A percentile compares a stretch with the other conserved stretches of the same genome.
Evolutionary conservation across 805 yeast genomes (phyloP).

Genomic region (Saccharomycopsis fibuligera): DNA sequence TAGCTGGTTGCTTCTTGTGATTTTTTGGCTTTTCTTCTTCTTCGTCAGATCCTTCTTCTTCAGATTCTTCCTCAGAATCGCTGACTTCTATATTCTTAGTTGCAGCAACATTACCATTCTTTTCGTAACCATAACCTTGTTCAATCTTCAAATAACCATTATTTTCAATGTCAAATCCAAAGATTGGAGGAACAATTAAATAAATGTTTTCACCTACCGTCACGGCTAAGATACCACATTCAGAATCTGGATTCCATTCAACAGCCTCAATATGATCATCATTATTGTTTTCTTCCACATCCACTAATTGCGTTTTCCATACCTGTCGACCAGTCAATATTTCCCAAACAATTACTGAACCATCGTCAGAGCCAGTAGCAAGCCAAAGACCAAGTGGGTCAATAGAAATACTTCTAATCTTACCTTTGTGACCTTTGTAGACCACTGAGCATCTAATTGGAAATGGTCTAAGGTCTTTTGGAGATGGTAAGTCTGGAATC

Average conservation of each 20-base stretch:
- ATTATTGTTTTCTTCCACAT: conserved; percentile 42
- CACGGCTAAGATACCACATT: conserved; percentile 74
- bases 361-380: conserved; percentile 98
- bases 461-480: conserved; percentile 94
- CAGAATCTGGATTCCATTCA: conserved; percentile 83
- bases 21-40: conserved; percentile 33
- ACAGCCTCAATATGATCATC: conserved; percentile 77
- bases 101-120: conserved; percentile 6
- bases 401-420: conserved; percentile 72
- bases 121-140: conserved; percentile 81
- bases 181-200: conserved; percentile 82
- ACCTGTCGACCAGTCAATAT: conserved; percentile 92
- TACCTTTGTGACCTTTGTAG: conserved; percentile 77
- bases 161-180: conserved; percentile 83
- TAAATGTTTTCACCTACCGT: conserved; percentile 76
- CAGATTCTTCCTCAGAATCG: conserved; percentile 41
- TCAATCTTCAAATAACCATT: conserved; percentile 72
- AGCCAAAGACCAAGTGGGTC: conserved; percentile 92
- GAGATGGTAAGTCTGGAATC: conserved; percentile 94
- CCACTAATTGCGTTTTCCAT: conserved; percentile 49
- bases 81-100: conserved; percentile 3
- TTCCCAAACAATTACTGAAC: conserved; percentile 95
- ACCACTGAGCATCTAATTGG: conserved; percentile 85
- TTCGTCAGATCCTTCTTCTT: conserved; percentile 30
- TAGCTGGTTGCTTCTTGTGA: conserved; percentile 29